Evolutionary conservation across 768 basidiomycete genomes (phyloP), one percentile per base, ranked within the genome.

Genomic region (Phaeotremella fagi): DNA sequence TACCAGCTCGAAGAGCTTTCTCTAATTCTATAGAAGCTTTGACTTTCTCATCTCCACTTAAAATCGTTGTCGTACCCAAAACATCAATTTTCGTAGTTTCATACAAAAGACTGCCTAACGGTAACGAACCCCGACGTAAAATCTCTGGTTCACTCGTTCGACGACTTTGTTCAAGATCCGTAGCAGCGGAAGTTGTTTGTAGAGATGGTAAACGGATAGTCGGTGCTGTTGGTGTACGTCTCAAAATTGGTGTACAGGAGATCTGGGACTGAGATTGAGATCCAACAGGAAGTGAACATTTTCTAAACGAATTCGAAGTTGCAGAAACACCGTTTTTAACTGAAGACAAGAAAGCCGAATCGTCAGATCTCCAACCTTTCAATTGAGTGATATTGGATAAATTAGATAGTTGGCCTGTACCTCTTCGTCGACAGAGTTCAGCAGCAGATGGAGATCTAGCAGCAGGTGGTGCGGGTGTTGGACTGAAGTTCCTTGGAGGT

Each of bases 401-500:
- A 22, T 9, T 41, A 7, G 38, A 7, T 11, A 41, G 27, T 9
- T 15, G 15, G 12, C 51, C 51, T 11, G n/a, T 45, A 2, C 31
- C 51, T 3, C 54, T 11, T 27, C 54, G 36, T 14, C 54, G 29
- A 41, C 54, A 55, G 5, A 55, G 48, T 26, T 55, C 54, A 9
- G 44, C 29, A 16, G 54, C 54, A 11, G 47, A 49, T 12, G 54
- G 54, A 20, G 54, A 55, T 24, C 54, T 16, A 3, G 54, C 54
- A 33, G 54, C 54, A 3, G 54, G 54, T 11, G 54, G 54, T 4
- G 48, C 54, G 22, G 4, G 52, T 18, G 1, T 22, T 20, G 45
- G 52, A 23, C 9, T n/a, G 47, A 14, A 16, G 45, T 14, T 11
- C 28, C 26, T 35, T 14, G 54, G 54, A 28, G 54, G 54, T 20